phyloP scores from a whole-genome alignment of 2,329 filamentous ascomycete species.

The Drechslerella dactyloides region DNA sequence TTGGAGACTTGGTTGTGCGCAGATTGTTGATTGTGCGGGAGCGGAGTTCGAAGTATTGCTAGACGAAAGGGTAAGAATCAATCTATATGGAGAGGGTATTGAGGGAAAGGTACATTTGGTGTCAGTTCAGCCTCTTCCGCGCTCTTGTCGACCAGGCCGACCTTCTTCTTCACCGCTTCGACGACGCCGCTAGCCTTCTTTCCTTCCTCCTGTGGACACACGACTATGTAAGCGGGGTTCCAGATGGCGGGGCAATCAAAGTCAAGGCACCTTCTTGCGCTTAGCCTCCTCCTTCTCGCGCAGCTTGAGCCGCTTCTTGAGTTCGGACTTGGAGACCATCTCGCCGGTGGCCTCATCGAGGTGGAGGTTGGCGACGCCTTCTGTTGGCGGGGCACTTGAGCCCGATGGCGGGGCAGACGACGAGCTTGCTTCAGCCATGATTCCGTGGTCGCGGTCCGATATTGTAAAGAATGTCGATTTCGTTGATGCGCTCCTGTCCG shows the following conservation, averaged over 20 bases:
- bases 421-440: conserved; percentile 51
- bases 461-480: neutral
- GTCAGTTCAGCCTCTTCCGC: conserved; percentile 75
- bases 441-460: neutral
- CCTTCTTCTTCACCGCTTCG: conserved; percentile 68
- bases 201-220: conserved; percentile 23
- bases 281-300: conserved; percentile 71
- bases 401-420: conserved; percentile 62
- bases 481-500: neutral
- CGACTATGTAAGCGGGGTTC: neutral
- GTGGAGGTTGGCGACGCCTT: conserved; percentile 69
- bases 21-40: conserved; percentile 80
- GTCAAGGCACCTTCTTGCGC: conserved; percentile 70
- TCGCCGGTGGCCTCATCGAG: conserved; percentile 94
- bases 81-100: conserved; percentile 23
- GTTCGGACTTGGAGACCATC: conserved; percentile 78
- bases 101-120: conserved; percentile 67
- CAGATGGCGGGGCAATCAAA: neutral
- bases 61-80: conserved; percentile 6
- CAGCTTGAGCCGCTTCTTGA: conserved; percentile 96
- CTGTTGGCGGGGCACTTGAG: conserved; percentile 46
- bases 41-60: conserved; percentile 97
- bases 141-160: conserved; percentile 63
- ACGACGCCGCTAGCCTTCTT: conserved; percentile 38
- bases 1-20: conserved; percentile 73